Conservation (phyloP, 805 yeast genomes). For the Blastobotrys peoriensis region DNA sequence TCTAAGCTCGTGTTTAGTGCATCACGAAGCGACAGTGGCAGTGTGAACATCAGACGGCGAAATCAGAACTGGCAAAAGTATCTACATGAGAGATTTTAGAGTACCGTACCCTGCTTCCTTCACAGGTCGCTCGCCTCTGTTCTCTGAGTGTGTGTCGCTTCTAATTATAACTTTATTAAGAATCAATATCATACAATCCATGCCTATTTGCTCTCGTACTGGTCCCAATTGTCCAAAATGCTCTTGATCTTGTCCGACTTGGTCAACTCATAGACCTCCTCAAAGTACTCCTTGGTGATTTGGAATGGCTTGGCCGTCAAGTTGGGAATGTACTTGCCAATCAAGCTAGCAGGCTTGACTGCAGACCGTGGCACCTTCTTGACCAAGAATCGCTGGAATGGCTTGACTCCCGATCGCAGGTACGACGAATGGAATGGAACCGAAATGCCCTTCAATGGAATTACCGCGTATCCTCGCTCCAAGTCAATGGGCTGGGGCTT, state of each 20-base stretch:
- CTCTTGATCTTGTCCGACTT: slow-evolving; percentile 84
- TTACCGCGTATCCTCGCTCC: slow-evolving; percentile 97
- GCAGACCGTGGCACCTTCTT: slow-evolving; percentile 95
- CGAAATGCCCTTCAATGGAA: slow-evolving; percentile 97
- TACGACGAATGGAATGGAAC: slow-evolving; percentile 99
- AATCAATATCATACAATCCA: too few relatives aligned
- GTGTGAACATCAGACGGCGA: too few relatives aligned
- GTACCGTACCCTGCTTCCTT: too few relatives aligned
- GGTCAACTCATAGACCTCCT: slow-evolving; percentile 90
- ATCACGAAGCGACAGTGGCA: too few relatives aligned
- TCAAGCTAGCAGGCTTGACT: slow-evolving; percentile 87
- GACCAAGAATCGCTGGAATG: slow-evolving; percentile 94
- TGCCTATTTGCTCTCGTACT: slow-evolving; percentile 43
- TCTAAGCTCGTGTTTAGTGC: too few relatives aligned
- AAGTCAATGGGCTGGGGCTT: slow-evolving; percentile 96
- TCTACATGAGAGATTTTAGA: too few relatives aligned
- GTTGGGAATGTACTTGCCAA: slow-evolving; percentile 96
- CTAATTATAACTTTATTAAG: too few relatives aligned
- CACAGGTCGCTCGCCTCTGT: too few relatives aligned
- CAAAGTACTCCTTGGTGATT: slow-evolving; percentile 93
- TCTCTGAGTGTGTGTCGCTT: too few relatives aligned
- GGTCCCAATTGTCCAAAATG: slow-evolving; percentile 93
- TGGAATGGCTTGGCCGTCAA: slow-evolving; percentile 96
- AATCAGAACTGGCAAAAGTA: too few relatives aligned
- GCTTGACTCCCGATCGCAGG: slow-evolving; percentile 96